Base-by-base conservation (phyloP, 2,329 filamentous ascomycete genomes). In the Sporothrix brasiliensis region DNA sequence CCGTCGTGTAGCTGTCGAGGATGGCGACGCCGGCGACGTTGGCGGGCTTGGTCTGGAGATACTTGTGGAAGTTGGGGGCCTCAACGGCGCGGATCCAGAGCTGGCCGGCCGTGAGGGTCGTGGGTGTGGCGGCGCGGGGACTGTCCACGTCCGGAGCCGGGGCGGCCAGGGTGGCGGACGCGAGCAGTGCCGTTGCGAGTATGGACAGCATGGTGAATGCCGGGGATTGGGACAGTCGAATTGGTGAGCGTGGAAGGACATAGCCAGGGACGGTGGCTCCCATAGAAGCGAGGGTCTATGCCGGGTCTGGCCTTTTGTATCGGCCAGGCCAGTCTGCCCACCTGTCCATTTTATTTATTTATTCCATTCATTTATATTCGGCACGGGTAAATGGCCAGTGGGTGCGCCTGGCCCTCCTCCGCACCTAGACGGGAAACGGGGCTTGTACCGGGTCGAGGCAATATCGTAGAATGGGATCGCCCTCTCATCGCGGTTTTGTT, bases 51-150 rank as follows among this genome's bases (percentile, higher is more conserved):
- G 83, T 83, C 77, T 86, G 84, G 3, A 86, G 79, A 75, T 86
- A 86, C 72, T 82, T 83, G 79, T 86, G 84, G 77, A 83, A 88
- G 77, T 88, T 88, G 50, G 87, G 87, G 0, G 82, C 77, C 39
- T 81, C 83, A 2, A 88, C 86, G 0, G 84, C 86, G 9, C 87
- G 84, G 74, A 89, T 85, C 85, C 85, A 87, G 78, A 83, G 83
- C 76, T 84, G 86, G 0, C 84, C 85, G 3, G 74, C 75, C 72
- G 85, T 81, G 0, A 88, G 80, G 0, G 83, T 86, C 1, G 77
- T 77, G 0, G 77, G 77, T 0, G 76, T 75, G 11, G 75, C 72
- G 2, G 27, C 69, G 34, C 68, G 19, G 65, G 54, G 10, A 39
- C 49, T 52, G 67, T 47, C 53, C 7, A 54, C 21, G 5, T 19